Percentiles rank a stretch among this genome's conserved stretches.
phyloP scores from a whole-genome alignment of 2,329 filamentous ascomycete genomes.

The Aspergillus versicolor region DNA sequence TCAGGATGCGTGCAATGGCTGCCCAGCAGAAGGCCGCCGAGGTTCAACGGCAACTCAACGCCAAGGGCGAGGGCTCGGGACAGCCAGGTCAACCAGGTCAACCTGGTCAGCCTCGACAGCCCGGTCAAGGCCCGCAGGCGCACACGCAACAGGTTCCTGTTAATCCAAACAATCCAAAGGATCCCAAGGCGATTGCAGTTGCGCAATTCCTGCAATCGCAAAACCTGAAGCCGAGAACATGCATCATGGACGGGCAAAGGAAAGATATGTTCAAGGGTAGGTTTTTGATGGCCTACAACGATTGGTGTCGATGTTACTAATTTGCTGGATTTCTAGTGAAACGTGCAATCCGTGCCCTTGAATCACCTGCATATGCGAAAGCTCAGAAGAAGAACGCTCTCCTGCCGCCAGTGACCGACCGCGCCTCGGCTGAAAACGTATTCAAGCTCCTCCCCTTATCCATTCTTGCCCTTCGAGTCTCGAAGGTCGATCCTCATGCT shows the following conservation, averaged over 20 bases:
- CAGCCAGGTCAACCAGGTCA: slow-evolving; percentile 3
- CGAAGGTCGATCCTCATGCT: slow-evolving; percentile 74
- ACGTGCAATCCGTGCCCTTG: slow-evolving; percentile 84
- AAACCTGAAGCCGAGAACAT: slow-evolving; percentile 83
- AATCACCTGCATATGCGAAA: slow-evolving; percentile 87
- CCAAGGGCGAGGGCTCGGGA: slow-evolving; percentile 15
- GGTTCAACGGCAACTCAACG: slow-evolving; percentile 37
- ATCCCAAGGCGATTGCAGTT: slow-evolving; percentile 82
- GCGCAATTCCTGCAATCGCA: slow-evolving; percentile 84
- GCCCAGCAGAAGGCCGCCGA: slow-evolving; percentile 41
- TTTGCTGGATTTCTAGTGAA: slow-evolving; percentile 64
- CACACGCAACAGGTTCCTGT: slow-evolving; percentile 49
- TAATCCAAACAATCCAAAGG: slow-evolving; percentile 63
- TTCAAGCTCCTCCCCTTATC: slow-evolving; percentile 96
- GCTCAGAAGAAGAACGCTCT: slow-evolving; percentile 82
- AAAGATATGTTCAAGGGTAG: slow-evolving; percentile 97
- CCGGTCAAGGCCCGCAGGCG: slow-evolving; percentile 31
- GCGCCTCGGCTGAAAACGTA: slow-evolving; percentile 82
- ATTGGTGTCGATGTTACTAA: not conserved
- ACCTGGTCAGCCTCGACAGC: slow-evolving; percentile 22
- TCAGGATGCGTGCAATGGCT: slow-evolving; percentile 49
- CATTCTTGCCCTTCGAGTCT: slow-evolving; percentile 86
- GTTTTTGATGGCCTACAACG: not conserved
- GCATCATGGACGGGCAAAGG: slow-evolving; percentile 90
- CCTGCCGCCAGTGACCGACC: slow-evolving; percentile 83